phyloP scores from a whole-genome alignment of 2,329 filamentous ascomycete genomes.

The Paracoccidioides lutzii region DNA sequence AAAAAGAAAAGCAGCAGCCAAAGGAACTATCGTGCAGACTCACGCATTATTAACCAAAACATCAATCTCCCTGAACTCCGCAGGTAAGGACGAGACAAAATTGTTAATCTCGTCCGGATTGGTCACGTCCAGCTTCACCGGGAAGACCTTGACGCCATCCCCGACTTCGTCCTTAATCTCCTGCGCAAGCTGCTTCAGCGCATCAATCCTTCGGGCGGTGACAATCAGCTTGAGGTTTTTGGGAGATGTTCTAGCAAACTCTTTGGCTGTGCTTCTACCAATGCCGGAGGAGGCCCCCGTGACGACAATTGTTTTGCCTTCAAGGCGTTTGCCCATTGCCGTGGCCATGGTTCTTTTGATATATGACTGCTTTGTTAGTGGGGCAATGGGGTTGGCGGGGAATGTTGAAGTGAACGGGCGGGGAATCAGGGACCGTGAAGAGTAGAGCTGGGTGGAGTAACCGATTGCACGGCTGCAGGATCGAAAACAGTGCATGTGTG shows the following conservation, averaged over 20 bases:
- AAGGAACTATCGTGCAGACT: slow-evolving; percentile 22
- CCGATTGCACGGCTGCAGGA: slow-evolving; percentile 3
- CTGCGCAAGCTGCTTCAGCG: slow-evolving; percentile 59
- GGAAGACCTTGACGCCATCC: slow-evolving; percentile 65
- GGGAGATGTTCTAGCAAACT: slow-evolving; percentile 80
- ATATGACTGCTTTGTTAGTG: slow-evolving; percentile 12
- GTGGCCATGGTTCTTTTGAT: slow-evolving; percentile 46
- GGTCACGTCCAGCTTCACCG: slow-evolving; percentile 78
- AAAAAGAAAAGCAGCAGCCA: background rate
- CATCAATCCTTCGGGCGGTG: slow-evolving; percentile 74
- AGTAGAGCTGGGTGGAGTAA: background rate
- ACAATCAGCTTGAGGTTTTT: slow-evolving; percentile 70
- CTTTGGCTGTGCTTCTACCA: slow-evolving; percentile 59
- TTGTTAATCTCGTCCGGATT: slow-evolving; percentile 57
- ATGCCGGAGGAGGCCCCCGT: slow-evolving; percentile 93
- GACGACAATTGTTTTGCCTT: slow-evolving; percentile 83
- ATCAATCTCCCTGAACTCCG: slow-evolving; percentile 73
- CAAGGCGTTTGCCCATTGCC: slow-evolving; percentile 66
- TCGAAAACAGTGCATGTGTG: slow-evolving; percentile 7
- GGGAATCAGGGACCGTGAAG: background rate
- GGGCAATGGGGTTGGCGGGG: background rate
- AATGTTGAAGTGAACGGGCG: background rate
- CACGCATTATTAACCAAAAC: slow-evolving; percentile 94
- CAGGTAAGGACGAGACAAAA: slow-evolving; percentile 62
- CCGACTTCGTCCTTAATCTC: slow-evolving; percentile 68